A percentile compares a stretch with the other conserved stretches of the same genome.
Evolutionary conservation across 345 rosid genomes (phyloP).

Genomic region (Corchorus capsularis): DNA sequence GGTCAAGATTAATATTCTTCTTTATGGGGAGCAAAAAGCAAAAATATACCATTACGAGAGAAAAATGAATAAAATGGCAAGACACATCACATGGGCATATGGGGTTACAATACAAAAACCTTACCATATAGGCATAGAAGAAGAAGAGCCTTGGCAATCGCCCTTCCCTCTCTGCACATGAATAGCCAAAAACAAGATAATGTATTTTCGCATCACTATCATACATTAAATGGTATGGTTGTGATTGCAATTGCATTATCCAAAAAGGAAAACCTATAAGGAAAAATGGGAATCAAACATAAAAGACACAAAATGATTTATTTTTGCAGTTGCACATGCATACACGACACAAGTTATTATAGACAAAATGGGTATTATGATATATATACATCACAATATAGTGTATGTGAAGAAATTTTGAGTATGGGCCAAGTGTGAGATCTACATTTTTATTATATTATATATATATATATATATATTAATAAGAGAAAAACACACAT

Average conservation of each 20-base stretch:
- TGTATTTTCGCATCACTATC: background rate
- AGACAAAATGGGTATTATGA: background rate
- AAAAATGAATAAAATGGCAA: background rate
- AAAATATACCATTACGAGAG: background rate
- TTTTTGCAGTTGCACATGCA: background rate
- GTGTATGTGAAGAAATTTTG: background rate
- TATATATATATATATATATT: too few relatives aligned
- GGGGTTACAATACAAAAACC: background rate
- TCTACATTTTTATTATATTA: background rate
- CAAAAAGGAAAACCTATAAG: background rate
- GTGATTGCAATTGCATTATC: background rate
- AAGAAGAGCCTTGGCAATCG: too few relatives aligned
- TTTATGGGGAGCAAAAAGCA: background rate
- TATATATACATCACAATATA: background rate
- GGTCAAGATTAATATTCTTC: slow-evolving; percentile 7
- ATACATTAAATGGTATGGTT: background rate
- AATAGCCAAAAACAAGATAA: background rate
- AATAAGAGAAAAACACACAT: too few relatives aligned
- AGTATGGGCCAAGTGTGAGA: background rate
- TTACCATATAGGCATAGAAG: too few relatives aligned
- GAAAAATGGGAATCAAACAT: background rate
- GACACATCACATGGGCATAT: background rate
- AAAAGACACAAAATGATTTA: background rate
- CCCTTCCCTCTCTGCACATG: too few relatives aligned
- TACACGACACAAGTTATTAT: background rate